Evolutionary conservation across 106 monocot genomes (phyloP).

Genomic region (Platanthera zijinensis): DNA sequence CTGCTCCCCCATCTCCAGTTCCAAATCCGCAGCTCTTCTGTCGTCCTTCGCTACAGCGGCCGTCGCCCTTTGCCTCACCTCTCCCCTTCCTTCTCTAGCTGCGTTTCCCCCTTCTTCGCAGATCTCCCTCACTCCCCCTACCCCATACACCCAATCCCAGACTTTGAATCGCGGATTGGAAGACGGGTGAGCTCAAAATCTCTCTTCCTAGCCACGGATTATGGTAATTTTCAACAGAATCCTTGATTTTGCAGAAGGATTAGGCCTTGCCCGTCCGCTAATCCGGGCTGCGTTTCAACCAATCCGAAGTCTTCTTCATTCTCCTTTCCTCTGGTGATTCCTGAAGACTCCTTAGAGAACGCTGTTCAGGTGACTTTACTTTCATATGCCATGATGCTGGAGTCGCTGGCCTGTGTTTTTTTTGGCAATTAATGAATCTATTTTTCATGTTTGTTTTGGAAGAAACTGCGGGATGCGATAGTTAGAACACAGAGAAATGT

Average conservation of each 20-base stretch:
- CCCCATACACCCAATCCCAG: slow-evolving; percentile 70
- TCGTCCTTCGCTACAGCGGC: slow-evolving; percentile 47
- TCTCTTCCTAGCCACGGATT: no score
- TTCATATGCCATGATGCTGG: not conserved
- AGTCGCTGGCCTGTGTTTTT: no score
- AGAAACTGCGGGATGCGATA: slow-evolving; percentile 62
- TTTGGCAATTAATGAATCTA: no score
- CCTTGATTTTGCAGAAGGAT: slow-evolving; percentile 49
- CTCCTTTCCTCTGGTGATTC: slow-evolving; percentile 58
- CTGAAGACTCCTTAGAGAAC: slow-evolving; percentile 31
- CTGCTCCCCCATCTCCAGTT: slow-evolving; percentile 6
- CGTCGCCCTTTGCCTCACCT: slow-evolving; percentile 34
- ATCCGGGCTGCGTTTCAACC: slow-evolving; percentile 75
- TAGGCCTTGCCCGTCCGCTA: slow-evolving; percentile 70
- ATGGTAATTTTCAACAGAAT: not conserved
- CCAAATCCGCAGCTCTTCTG: slow-evolving; percentile 6
- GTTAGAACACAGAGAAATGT: slow-evolving; percentile 72
- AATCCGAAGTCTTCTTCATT: slow-evolving; percentile 84
- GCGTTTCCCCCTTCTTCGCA: slow-evolving; percentile 21
- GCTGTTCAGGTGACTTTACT: slow-evolving; percentile 37
- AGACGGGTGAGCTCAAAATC: slow-evolving; percentile 41
- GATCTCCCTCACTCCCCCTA: slow-evolving; percentile 21
- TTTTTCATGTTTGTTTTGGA: not conserved
- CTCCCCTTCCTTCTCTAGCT: slow-evolving; percentile 43
- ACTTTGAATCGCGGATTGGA: slow-evolving; percentile 51